These are phyloP conservation scores for Cadophora luteo-olivacea DNA, from an alignment of 2,329 filamentous ascomycete genomes.

Conservation along the genomic window DNA sequence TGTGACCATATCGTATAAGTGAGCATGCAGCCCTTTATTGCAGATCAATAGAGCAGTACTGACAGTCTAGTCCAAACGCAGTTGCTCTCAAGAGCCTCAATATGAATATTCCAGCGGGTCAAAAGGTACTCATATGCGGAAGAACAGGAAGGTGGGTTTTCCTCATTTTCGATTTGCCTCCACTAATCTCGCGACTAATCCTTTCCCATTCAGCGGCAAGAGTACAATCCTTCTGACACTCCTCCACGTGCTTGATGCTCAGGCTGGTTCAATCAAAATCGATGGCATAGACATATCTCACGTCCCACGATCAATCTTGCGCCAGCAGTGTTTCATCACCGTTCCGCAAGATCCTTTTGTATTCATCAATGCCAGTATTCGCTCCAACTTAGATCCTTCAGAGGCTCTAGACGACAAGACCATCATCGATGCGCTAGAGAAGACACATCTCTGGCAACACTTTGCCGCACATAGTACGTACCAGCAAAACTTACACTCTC, in stretches of 20 bases:
- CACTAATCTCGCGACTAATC: neutral
- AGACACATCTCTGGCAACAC: conserved; percentile 61
- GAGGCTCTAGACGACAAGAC: conserved; percentile 59
- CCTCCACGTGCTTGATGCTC: conserved; percentile 70
- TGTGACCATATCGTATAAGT: conserved; percentile 40
- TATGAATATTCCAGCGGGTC: conserved; percentile 44
- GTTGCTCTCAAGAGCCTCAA: conserved; percentile 28
- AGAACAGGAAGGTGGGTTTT: conserved; percentile 28
- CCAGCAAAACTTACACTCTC: neutral
- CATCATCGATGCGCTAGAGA: conserved; percentile 80
- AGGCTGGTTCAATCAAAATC: conserved; percentile 47
- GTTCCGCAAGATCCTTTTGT: conserved; percentile 51
- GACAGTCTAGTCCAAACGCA: conserved; percentile 12
- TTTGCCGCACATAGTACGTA: neutral
- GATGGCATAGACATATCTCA: conserved; percentile 51
- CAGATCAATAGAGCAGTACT: no score
- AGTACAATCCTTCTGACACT: conserved; percentile 55
- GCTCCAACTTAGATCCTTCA: conserved; percentile 47
- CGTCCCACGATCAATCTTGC: conserved; percentile 48
- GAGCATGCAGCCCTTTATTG: no score
- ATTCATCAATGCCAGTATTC: conserved; percentile 44
- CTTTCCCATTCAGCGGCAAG: conserved; percentile 46
- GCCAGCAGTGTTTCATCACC: conserved; percentile 48
- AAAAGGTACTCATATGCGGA: conserved; percentile 59
- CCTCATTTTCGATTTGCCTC: neutral